A percentile compares a stretch with the other conserved stretches of the same genome.
Evolutionary conservation across 2,329 filamentous ascomycete species (phyloP).

Genomic region (Cordyceps militaris): DNA sequence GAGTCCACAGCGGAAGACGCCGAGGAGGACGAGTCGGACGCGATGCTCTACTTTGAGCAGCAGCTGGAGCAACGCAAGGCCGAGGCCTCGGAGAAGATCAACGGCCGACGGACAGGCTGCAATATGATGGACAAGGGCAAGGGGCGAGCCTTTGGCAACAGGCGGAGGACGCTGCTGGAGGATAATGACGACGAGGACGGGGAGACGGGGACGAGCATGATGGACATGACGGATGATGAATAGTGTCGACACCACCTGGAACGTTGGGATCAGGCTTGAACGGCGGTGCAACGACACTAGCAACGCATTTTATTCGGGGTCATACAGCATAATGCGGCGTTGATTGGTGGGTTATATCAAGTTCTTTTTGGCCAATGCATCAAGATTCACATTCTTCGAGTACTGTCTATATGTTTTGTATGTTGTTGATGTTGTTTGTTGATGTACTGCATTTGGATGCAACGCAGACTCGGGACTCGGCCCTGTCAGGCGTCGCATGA

Average conservation of each 20-base stretch:
- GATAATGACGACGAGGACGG: conserved; percentile 29
- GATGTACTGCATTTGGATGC: background rate
- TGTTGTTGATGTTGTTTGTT: too few species aligned
- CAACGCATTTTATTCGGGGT: background rate
- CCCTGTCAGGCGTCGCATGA: background rate
- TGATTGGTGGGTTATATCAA: conserved; percentile 3
- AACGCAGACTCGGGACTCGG: background rate
- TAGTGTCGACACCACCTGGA: conserved; percentile 13
- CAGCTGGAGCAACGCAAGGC: conserved; percentile 41
- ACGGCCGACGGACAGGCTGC: conserved; percentile 20
- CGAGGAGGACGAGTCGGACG: conserved; percentile 40
- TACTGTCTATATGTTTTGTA: background rate
- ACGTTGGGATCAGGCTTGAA: background rate
- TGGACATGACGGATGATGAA: conserved; percentile 53
- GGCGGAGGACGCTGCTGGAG: conserved; percentile 27
- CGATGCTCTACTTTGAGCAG: conserved; percentile 44
- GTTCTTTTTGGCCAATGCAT: background rate
- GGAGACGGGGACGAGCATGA: conserved; percentile 39
- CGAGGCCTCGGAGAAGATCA: conserved; percentile 34
- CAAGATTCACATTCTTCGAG: too few species aligned
- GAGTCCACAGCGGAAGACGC: conserved; percentile 46
- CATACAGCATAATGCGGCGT: background rate
- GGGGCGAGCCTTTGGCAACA: conserved; percentile 32
- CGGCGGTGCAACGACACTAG: background rate
- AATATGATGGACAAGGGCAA: conserved; percentile 37